Evolutionary conservation across 495 filamentous ascomycete species (phyloP).

Genomic region (Glarea lozoyensis): DNA sequence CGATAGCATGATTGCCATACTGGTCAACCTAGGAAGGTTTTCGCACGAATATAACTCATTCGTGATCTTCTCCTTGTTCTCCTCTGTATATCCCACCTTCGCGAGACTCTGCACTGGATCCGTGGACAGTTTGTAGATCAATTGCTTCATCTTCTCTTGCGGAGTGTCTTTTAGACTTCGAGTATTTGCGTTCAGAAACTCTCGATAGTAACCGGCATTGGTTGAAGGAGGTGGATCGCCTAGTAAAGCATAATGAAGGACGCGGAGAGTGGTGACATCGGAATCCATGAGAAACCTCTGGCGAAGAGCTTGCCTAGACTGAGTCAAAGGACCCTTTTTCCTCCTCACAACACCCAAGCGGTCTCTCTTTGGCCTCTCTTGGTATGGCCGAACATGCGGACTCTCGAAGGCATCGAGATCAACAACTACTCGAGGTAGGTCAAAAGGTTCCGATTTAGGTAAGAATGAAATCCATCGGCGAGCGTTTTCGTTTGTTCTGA

Average conservation of each 20-base stretch:
- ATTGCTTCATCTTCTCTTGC: constrained; percentile 3
- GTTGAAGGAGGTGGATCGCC: background rate
- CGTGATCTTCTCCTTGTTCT: background rate
- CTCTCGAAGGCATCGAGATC: constrained; percentile 19
- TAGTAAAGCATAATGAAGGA: background rate
- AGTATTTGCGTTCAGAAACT: constrained; percentile 2
- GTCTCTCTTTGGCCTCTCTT: constrained; percentile 7
- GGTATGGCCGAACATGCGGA: constrained; percentile 4
- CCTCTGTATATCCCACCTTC: constrained; percentile 3
- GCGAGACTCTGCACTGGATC: background rate
- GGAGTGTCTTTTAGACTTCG: constrained; percentile 3
- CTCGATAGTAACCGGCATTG: background rate
- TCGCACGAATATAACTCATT: no score
- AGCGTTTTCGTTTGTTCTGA: no score
- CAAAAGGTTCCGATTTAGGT: constrained; percentile 8
- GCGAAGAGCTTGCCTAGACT: no score
- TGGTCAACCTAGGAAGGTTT: no score
- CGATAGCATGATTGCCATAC: no score
- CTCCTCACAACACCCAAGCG: background rate
- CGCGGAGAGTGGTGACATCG: no score
- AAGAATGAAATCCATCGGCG: no score
- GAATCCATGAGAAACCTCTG: no score
- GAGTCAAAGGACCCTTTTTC: no score
- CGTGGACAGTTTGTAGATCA: constrained; percentile 1
- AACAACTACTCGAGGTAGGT: constrained; percentile 13